Evolutionary conservation across 2,329 filamentous ascomycete genomes (phyloP).

Genomic region (Cladophialophora chaetospira): DNA sequence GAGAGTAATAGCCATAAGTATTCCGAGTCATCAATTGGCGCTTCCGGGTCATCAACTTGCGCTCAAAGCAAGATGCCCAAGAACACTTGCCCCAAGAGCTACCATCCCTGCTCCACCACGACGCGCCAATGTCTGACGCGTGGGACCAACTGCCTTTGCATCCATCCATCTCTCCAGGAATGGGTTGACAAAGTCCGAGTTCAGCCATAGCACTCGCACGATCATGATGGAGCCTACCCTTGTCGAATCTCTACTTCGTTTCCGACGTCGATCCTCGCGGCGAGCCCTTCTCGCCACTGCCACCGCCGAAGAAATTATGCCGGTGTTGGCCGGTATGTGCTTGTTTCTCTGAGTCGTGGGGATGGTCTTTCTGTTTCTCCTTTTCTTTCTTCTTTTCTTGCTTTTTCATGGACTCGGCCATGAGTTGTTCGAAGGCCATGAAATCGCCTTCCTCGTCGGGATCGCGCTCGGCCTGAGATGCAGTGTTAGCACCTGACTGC

Average conservation of each 20-base stretch:
- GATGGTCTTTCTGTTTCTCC: slow-evolving; percentile 39
- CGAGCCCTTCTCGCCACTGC: not conserved
- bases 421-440: slow-evolving; percentile 97
- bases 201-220: no score
- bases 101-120: no score
- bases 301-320: not conserved
- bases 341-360: not conserved
- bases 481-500: not conserved
- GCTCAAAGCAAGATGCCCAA: no score
- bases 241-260: not conserved
- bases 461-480: slow-evolving; percentile 73
- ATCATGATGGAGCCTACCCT: not conserved
- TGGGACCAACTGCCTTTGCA: no score
- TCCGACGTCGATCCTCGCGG: not conserved
- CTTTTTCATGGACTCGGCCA: slow-evolving; percentile 93
- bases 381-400: slow-evolving; percentile 75
- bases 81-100: no score
- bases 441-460: slow-evolving; percentile 98
- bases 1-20: no score
- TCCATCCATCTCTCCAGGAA: no score
- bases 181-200: no score
- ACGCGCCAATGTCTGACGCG: no score
- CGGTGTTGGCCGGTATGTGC: not conserved
- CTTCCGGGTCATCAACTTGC: no score
- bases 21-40: no score